These are phyloP conservation scores for Vanrija sp. DNA, from an alignment of 1,284 basidiomycete genomes.

Conservation along the genomic window DNA sequence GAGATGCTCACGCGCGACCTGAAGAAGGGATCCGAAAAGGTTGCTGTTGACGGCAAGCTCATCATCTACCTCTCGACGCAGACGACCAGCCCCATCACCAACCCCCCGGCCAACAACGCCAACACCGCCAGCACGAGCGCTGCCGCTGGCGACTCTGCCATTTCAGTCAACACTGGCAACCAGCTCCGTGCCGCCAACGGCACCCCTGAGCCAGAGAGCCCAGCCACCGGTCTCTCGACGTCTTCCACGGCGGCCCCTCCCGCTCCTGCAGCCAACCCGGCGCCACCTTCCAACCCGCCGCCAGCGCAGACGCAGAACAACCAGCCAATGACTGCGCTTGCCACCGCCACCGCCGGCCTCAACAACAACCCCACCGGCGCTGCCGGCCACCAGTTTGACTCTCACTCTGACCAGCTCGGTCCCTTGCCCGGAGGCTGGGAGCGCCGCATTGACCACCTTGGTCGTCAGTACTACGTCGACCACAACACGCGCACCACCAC, in stretches of 20 bases:
- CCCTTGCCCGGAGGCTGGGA: constrained; percentile 92
- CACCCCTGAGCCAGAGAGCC: constrained; percentile 18
- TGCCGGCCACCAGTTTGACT: constrained; percentile 69
- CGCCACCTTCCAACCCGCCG: background rate
- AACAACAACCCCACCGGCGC: constrained; percentile 27
- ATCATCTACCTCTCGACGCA: constrained; percentile 81
- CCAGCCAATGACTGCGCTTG: constrained; percentile 45
- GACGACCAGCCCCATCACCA: constrained; percentile 65
- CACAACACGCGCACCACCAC: constrained; percentile 93
- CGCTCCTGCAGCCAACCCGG: background rate
- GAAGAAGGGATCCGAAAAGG: constrained; percentile 80
- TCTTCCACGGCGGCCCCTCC: constrained; percentile 45
- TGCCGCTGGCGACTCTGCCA: constrained; percentile 23
- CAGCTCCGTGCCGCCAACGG: constrained; percentile 25
- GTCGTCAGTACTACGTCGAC: constrained; percentile 87
- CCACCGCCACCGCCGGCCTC: constrained; percentile 42
- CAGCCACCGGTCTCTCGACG: constrained; percentile 8
- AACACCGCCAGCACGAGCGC: constrained; percentile 36
- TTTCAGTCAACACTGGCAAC: constrained; percentile 41
- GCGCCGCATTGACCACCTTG: constrained; percentile 80
- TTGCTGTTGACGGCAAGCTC: constrained; percentile 80
- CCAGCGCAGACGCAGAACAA: background rate
- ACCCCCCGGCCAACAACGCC: constrained; percentile 57
- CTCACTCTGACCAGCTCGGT: constrained; percentile 68
- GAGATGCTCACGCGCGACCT: constrained; percentile 76